A percentile compares a stretch with the other conserved stretches of the same genome.
These are phyloP conservation scores for Neurospora sp. DNA, from an alignment of 495 filamentous ascomycete genomes.

Conservation along the genomic window DNA sequence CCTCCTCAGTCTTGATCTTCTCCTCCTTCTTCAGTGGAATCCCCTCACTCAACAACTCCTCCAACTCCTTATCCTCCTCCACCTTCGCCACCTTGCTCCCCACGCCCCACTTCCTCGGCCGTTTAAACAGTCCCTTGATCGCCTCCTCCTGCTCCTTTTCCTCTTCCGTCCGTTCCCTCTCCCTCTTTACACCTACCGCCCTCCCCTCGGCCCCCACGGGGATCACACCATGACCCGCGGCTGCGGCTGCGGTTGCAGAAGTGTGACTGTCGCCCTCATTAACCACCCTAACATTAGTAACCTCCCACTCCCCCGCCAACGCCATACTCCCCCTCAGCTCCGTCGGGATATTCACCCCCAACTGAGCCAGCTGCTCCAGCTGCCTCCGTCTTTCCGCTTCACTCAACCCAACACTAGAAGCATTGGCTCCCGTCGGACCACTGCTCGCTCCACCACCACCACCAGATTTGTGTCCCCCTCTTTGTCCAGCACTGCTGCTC, in stretches of 20 bases:
- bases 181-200: constrained; percentile 58
- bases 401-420: constrained; percentile 28
- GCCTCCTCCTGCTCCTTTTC: constrained; percentile 53
- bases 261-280: constrained; percentile 10
- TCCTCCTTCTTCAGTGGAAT: constrained; percentile 22
- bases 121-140: constrained; percentile 45
- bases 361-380: constrained; percentile 72
- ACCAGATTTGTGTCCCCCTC: background rate
- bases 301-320: constrained; percentile 85
- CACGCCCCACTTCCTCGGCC: constrained; percentile 63
- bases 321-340: constrained; percentile 72
- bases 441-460: background rate
- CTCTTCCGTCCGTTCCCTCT: constrained; percentile 51
- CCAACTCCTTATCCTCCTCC: constrained; percentile 57
- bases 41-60: constrained; percentile 54
- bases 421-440: constrained; percentile 6
- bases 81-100: constrained; percentile 56
- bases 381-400: constrained; percentile 71
- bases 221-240: background rate
- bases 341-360: constrained; percentile 80
- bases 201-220: constrained; percentile 29
- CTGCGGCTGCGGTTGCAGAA: background rate
- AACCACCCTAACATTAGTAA: constrained; percentile 46
- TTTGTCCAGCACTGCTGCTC: constrained; percentile 5
- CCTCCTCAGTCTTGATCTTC: constrained; percentile 22